Base-by-base conservation (phyloP, 2,329 filamentous ascomycete genomes). In the Botrytis byssoidea region DNA sequence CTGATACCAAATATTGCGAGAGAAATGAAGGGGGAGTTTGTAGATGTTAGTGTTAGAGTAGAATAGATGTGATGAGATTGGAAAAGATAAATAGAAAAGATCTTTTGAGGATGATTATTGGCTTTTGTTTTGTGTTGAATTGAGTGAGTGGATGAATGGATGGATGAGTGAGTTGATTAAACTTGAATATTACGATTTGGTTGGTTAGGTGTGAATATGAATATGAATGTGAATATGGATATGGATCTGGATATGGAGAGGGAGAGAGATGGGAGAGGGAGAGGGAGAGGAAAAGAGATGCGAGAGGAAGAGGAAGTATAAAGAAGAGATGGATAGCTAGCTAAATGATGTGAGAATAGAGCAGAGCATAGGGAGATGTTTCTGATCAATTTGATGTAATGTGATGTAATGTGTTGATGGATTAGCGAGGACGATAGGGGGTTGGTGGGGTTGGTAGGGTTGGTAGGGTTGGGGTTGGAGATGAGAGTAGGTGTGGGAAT, bases 131-230 rank as follows among this genome's bases (percentile, higher is more conserved):
- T 55, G 25, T 55, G 12, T 16, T 55, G 25, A 16, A 55, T n/a
- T 55, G 10, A 55, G 51, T 55, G 51, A 29, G 51, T 55, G 22
- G 20, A 4, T 48, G 20, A 20, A 8, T 46, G 44, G 42, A 18
- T 46, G 44, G 6, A 46, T 22, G 20, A 25, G 48, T 12, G 4
- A 14, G 9, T 51, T 55, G 4, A n/a, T 16, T 7, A 9, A 7
- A 6, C 7, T 0, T 51, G 25, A 14, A n/a, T 7, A n/a, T 14
- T 55, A n/a, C 4, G 3, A n/a, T n/a, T n/a, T n/a, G 5, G n/a
- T 3, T 55, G 5, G 7, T 12, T n/a, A n/a, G 48, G n/a, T n/a
- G 3, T 29, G 51, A 1, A 18, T 4, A 55, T 55, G 6, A 40
- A 40, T 35, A 35, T 35, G 35, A 35, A 35, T n/a, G 3, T 29